phyloP scores from a whole-genome alignment of 1,284 basidiomycete species.

The Grifola frondosa region DNA sequence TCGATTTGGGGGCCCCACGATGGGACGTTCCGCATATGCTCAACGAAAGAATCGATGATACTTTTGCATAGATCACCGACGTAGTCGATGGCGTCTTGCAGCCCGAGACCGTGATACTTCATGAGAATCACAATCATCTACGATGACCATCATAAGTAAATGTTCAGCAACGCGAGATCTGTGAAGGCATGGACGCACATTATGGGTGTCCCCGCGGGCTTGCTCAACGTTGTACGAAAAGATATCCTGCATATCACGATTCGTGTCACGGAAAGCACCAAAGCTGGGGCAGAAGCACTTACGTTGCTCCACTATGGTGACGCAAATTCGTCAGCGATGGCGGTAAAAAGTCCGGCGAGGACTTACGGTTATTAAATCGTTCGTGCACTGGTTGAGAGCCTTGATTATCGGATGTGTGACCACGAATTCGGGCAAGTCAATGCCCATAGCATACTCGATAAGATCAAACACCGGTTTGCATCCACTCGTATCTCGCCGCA shows the following conservation, averaged over 20 bases:
- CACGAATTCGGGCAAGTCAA: slow-evolving; percentile 40
- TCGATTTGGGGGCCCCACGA: slow-evolving; percentile 35
- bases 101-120: slow-evolving; percentile 27
- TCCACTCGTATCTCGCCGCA: slow-evolving; percentile 30
- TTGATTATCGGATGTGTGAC: slow-evolving; percentile 37
- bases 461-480: slow-evolving; percentile 41
- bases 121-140: slow-evolving; percentile 35
- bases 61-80: slow-evolving; percentile 35
- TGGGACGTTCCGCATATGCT: slow-evolving; percentile 29
- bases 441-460: slow-evolving; percentile 39
- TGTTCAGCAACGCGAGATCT: background rate
- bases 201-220: slow-evolving; percentile 38
- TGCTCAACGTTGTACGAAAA: slow-evolving; percentile 42
- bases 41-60: slow-evolving; percentile 32
- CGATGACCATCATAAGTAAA: background rate
- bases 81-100: slow-evolving; percentile 38
- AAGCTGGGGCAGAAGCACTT: slow-evolving; percentile 13
- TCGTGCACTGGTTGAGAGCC: slow-evolving; percentile 37
- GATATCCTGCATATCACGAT: slow-evolving; percentile 31
- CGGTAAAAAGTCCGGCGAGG: background rate
- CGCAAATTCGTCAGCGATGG: background rate
- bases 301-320: slow-evolving; percentile 38
- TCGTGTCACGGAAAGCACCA: background rate
- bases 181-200: slow-evolving; percentile 18
- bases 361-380: slow-evolving; percentile 38